phyloP scores from a whole-genome alignment of 257 asterid species.

The Primulina eburnea region DNA sequence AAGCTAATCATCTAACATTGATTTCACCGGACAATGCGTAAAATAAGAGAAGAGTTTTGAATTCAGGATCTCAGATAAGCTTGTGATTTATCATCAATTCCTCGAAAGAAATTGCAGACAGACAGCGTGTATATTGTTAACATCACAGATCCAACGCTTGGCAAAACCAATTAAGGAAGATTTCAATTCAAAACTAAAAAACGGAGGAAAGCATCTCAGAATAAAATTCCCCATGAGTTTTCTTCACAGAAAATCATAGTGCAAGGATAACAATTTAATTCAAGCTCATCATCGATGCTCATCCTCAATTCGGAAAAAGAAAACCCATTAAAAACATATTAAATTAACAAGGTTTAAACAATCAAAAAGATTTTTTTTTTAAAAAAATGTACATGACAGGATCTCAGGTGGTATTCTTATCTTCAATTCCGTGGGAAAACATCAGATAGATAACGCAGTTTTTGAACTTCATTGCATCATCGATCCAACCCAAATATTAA shows the following conservation, averaged over 20 bases:
- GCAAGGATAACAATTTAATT: constrained; percentile 67
- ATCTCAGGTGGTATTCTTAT: constrained; percentile 43
- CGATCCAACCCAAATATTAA: constrained; percentile 27
- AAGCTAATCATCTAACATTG: not conserved
- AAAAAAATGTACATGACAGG: not conserved
- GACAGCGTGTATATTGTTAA: constrained; percentile 22
- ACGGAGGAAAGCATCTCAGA: constrained; percentile 48
- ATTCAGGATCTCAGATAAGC: constrained; percentile 16
- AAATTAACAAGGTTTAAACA: not conserved
- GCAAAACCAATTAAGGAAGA: not conserved
- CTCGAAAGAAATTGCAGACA: constrained; percentile 14
- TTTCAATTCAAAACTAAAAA: not conserved
- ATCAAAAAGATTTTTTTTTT: too few species aligned
- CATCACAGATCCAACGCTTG: constrained; percentile 19
- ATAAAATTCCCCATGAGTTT: constrained; percentile 47
- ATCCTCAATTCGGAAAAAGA: not conserved
- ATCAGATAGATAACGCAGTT: constrained; percentile 81
- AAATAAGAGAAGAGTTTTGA: too few species aligned
- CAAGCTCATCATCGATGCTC: constrained; percentile 53
- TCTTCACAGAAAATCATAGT: constrained; percentile 79
- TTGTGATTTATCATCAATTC: constrained; percentile 13
- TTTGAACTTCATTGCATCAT: constrained; percentile 32
- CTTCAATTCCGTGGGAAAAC: constrained; percentile 44
- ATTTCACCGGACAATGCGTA: too few species aligned
- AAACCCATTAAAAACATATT: not conserved